Conservation (phyloP, 2,329 filamentous ascomycete genomes). For the Penicillium sp. region DNA sequence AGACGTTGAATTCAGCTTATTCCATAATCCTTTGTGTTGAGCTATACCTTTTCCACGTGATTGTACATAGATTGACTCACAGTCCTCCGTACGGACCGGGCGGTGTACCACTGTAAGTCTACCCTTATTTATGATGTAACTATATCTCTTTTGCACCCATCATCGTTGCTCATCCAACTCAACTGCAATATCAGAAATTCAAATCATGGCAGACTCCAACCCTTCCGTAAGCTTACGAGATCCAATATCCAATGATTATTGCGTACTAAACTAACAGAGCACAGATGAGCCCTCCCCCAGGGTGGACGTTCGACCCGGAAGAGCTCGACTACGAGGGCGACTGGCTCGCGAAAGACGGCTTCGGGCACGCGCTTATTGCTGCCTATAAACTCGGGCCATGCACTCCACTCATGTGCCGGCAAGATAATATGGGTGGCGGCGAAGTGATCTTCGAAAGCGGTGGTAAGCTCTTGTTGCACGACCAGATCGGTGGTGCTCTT, state of each 20-base stretch:
- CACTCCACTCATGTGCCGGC: not conserved
- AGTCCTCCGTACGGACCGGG: too few relatives aligned
- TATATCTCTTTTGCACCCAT: too few relatives aligned
- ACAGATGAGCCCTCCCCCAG: not conserved
- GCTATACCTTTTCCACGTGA: slow-evolving; percentile 6
- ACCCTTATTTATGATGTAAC: too few relatives aligned
- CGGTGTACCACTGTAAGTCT: too few relatives aligned
- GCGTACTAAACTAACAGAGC: not conserved
- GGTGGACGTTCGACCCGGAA: not conserved
- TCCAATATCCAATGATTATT: too few relatives aligned
- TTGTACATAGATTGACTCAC: too few relatives aligned
- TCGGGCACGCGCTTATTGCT: not conserved
- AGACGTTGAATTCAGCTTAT: slow-evolving; percentile 25
- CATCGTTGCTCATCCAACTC: too few relatives aligned
- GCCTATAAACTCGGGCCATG: not conserved
- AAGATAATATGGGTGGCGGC: not conserved
- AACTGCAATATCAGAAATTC: too few relatives aligned
- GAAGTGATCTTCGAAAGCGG: not conserved
- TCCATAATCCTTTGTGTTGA: slow-evolving; percentile 33
- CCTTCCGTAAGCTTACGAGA: too few relatives aligned
- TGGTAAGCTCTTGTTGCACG: not conserved
- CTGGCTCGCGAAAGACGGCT: not conserved
- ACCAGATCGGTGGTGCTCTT: not conserved
- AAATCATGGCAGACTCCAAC: too few relatives aligned
- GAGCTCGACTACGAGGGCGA: not conserved